These are phyloP conservation scores for Candida nanaspora DNA, from an alignment of 805 yeast genomes.

Conservation along the genomic window DNA sequence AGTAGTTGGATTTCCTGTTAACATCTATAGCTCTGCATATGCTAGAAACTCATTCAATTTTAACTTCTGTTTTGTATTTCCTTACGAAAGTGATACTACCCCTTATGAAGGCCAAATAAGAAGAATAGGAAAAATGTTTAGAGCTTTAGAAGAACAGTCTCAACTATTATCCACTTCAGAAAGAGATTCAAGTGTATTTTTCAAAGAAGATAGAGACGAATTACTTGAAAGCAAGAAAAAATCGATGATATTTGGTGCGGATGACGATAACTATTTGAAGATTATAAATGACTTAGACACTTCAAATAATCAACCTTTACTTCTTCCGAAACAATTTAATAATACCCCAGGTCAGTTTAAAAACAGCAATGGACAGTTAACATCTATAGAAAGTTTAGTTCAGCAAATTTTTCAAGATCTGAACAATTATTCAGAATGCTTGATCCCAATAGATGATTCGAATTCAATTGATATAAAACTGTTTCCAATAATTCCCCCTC, in stretches of 20 bases:
- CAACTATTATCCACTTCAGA: constrained; percentile 58
- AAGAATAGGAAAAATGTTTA: constrained; percentile 82
- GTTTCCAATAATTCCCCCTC: constrained; percentile 84
- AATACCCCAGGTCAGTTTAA: constrained; percentile 15
- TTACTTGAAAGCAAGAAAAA: not conserved
- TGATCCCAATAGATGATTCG: constrained; percentile 85
- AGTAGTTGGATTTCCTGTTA: constrained; percentile 85
- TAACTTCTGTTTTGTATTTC: constrained; percentile 89
- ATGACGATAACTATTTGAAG: constrained; percentile 17
- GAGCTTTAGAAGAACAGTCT: constrained; percentile 84
- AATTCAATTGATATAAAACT: constrained; percentile 88
- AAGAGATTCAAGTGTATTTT: constrained; percentile 35
- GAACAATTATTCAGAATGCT: constrained; percentile 92
- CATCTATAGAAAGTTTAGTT: constrained; percentile 65
- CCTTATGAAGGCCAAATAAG: constrained; percentile 83
- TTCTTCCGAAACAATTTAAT: not conserved
- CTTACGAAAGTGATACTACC: constrained; percentile 69
- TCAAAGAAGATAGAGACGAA: constrained; percentile 18
- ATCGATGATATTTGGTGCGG: not conserved
- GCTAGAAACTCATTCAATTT: constrained; percentile 89
- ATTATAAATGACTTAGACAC: constrained; percentile 23
- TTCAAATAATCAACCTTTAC: not conserved
- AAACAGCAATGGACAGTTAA: constrained; percentile 17
- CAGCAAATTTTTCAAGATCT: constrained; percentile 92
- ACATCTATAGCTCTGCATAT: constrained; percentile 64